phyloP scores from a whole-genome alignment of 2,329 filamentous ascomycete species.

The Furcasterigmium furcatum region DNA sequence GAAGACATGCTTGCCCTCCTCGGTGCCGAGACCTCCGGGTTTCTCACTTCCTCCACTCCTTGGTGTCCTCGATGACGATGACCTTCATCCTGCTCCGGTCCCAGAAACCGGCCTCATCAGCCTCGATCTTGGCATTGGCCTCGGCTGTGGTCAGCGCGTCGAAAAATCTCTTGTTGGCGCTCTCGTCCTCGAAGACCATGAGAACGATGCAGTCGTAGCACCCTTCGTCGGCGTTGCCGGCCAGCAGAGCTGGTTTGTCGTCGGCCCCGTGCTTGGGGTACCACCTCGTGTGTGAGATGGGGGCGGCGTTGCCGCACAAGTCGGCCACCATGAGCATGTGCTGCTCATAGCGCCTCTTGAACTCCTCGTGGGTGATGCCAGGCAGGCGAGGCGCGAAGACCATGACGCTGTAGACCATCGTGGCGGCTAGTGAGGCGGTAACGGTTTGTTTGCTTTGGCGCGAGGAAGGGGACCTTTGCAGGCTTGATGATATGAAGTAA shows the following conservation, averaged over 20 bases:
- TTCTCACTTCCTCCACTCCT: constrained; percentile 8
- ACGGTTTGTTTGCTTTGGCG: no score
- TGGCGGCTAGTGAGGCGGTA: no score
- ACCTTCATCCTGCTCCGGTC: constrained; percentile 6
- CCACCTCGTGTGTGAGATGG: constrained; percentile 5
- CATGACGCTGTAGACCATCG: constrained; percentile 6
- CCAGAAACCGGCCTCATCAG: constrained; percentile 7
- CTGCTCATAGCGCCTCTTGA: constrained; percentile 7
- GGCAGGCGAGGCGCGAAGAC: constrained; percentile 4
- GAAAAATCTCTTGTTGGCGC: not conserved
- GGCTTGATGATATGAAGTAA: no score
- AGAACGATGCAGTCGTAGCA: constrained; percentile 4
- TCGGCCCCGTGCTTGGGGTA: constrained; percentile 3
- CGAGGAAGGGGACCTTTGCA: no score
- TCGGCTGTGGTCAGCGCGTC: constrained; percentile 1
- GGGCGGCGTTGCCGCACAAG: constrained; percentile 4
- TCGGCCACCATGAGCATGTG: constrained; percentile 4
- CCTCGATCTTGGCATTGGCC: constrained; percentile 2
- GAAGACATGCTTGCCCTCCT: no score
- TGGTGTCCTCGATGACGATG: constrained; percentile 2
- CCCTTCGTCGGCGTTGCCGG: constrained; percentile 4
- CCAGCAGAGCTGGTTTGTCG: constrained; percentile 2
- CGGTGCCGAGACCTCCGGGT: no score
- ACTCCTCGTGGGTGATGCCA: constrained; percentile 5
- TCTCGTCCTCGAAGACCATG: constrained; percentile 5